Percentiles rank a stretch among this genome's conserved stretches.
Evolutionary conservation across 768 basidiomycete species (phyloP).

Genomic region (Coprinellus aureogranulatus): DNA sequence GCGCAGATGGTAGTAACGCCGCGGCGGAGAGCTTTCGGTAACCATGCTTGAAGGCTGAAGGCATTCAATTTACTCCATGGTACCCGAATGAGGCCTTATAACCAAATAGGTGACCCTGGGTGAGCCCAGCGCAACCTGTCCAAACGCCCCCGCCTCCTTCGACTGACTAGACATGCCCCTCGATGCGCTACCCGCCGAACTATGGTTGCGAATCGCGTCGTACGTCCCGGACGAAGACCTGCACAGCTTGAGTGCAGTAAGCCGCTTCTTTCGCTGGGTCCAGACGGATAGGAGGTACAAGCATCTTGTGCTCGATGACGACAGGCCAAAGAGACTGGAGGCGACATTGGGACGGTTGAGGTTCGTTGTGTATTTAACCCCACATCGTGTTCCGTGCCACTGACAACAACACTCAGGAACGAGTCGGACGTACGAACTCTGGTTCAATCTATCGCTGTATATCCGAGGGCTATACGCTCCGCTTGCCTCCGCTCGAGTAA

Average conservation of each 20-base stretch:
- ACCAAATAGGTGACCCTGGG: too few species aligned
- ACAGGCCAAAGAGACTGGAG: constrained; percentile 10
- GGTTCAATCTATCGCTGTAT: constrained; percentile 16
- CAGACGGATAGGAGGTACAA: constrained; percentile 17
- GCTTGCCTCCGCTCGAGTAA: constrained; percentile 17
- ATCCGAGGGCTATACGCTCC: constrained; percentile 20
- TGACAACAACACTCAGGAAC: background rate
- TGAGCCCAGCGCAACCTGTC: too few species aligned
- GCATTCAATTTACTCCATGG: too few species aligned
- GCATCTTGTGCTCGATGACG: constrained; percentile 18
- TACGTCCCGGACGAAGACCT: constrained; percentile 17
- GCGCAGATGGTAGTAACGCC: too few species aligned
- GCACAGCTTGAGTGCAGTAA: constrained; percentile 12
- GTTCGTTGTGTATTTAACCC: constrained; percentile 12
- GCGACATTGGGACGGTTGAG: constrained; percentile 12
- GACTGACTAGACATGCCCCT: too few species aligned
- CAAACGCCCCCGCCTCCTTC: too few species aligned
- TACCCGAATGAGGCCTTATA: too few species aligned
- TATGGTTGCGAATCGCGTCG: constrained; percentile 21
- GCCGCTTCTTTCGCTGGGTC: constrained; percentile 16
- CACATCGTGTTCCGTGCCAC: background rate
- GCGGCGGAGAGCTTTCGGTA: too few species aligned
- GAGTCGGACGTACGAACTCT: constrained; percentile 11
- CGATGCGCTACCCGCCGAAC: constrained; percentile 17
- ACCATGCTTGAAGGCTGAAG: too few species aligned